These are phyloP conservation scores for Russula lepida DNA, from an alignment of 768 basidiomycete genomes.

Conservation along the genomic window DNA sequence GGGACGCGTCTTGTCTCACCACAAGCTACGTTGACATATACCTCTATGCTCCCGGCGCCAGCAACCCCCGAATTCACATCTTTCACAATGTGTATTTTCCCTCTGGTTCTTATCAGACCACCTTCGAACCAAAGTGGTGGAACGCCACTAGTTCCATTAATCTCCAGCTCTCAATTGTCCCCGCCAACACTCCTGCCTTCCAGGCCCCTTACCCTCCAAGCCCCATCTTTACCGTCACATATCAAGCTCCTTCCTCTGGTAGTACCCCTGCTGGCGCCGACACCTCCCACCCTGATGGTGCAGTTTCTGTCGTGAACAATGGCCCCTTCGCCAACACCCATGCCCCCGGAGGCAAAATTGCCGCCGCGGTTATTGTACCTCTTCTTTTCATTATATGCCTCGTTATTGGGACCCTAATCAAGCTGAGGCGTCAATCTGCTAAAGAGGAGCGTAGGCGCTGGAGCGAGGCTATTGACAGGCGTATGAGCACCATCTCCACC, in stretches of 20 bases:
- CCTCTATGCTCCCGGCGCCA: conserved; percentile 45
- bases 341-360: conserved; percentile 47
- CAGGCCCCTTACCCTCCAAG: conserved; percentile 49
- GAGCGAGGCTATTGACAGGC: conserved; percentile 62
- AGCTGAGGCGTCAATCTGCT: conserved; percentile 40
- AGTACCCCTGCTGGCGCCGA: conserved; percentile 38
- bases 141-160: conserved; percentile 40
- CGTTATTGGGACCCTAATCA: conserved; percentile 43
- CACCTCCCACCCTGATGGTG: conserved; percentile 33
- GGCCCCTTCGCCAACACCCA: conserved; percentile 26
- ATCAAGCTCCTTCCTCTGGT: conserved; percentile 36
- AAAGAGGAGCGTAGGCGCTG: conserved; percentile 49
- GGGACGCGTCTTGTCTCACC: conserved; percentile 54
- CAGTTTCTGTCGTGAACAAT: conserved; percentile 32
- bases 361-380: conserved; percentile 55
- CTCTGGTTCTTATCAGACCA: conserved; percentile 41
- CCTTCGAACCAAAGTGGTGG: conserved; percentile 64
- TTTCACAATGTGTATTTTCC: conserved; percentile 47
- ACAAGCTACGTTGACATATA: conserved; percentile 55
- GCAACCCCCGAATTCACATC: conserved; percentile 40
- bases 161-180: conserved; percentile 55
- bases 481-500: conserved; percentile 72
- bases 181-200: conserved; percentile 42
- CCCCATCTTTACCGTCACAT: conserved; percentile 62
- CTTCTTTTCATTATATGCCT: conserved; percentile 46